Evolutionary conservation across 75 land plant genomes (phyloP).

Genomic region (Sequoiadendron giganteum): DNA sequence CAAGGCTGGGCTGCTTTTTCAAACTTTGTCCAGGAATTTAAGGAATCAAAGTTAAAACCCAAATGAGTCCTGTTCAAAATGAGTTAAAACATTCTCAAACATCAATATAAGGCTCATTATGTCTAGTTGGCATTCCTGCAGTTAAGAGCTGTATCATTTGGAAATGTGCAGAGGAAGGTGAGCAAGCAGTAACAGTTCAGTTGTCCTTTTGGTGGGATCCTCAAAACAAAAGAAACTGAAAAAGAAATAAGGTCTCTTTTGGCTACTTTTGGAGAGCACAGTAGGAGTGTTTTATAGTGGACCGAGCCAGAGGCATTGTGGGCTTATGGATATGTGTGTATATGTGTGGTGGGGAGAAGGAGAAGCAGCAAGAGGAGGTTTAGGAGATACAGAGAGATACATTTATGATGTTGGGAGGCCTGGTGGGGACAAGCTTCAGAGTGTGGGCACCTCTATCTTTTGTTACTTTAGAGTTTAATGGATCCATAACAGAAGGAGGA

Average conservation of each 20-base stretch:
- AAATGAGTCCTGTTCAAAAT: background rate
- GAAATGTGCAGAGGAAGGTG: constrained; percentile 3
- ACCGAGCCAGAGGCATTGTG: background rate
- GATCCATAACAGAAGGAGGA: background rate
- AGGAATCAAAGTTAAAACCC: background rate
- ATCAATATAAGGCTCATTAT: background rate
- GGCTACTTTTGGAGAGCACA: constrained; percentile 6
- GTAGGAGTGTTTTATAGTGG: constrained; percentile 11
- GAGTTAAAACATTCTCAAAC: background rate
- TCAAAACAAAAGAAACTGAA: constrained; percentile 4
- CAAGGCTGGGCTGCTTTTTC: background rate
- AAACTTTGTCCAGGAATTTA: background rate
- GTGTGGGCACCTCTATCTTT: constrained; percentile 9
- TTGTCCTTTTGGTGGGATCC: constrained; percentile 10
- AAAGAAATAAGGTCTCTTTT: constrained; percentile 5
- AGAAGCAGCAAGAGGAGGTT: background rate
- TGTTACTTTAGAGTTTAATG: constrained; percentile 4
- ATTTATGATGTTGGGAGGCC: background rate
- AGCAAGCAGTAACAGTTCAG: background rate
- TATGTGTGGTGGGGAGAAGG: constrained; percentile 8
- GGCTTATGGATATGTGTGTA: background rate
- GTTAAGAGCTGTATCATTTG: background rate
- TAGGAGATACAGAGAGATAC: background rate
- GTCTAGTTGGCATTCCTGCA: constrained; percentile 9
- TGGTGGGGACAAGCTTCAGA: background rate